Evolutionary conservation across 768 basidiomycete genomes (phyloP), one percentile per base, ranked within the genome.

Genomic region (Suillus lakei): DNA sequence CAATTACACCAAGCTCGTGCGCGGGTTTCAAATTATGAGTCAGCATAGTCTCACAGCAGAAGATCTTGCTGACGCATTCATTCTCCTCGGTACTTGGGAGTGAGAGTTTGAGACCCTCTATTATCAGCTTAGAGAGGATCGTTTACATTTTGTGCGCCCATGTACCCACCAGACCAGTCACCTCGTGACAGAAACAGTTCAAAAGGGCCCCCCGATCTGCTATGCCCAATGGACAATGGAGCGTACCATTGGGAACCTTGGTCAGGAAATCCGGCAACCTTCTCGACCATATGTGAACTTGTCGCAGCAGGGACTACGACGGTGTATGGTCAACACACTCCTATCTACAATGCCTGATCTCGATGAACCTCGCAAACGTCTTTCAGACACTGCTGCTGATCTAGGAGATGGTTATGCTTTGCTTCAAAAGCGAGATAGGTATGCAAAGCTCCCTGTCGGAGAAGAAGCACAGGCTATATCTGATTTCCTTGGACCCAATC

Each of bases 101-200:
- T 58, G 53, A 1, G 77, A 77, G 1, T 81, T 74, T 30, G 75
- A 81, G 53, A 21, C 30, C 0, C 12, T 77, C 0, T 80, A 80
- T 53, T 70, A 71, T 58, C 71, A 76, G 15, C 69, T 68, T 0
- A 34, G 62, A 2, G 58, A 58, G 1, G 70, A 76, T 41, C 70
- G 67, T 0, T 13, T 81, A 4, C 79, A 81, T 54, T 75, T 81
- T 46, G 50, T 76, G 16, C 50, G 68, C 1, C 79, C 73, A 0
- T 65, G 64, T 30, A 64, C 78, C 2, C 80, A 81, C 62, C 65
- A 68, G 13, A 41, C 73, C 8, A 10, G 62, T 8, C 80, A 81
- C 7, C 21, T 46, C 3, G 9, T 46, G n/a, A n/a, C 54, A 8
- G 73, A 78, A 60, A 69, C 66, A 15, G 26, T 62, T 21, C 66